A percentile compares a stretch with the other conserved stretches of the same genome.
These are phyloP conservation scores for Sphagnum fallax DNA, from an alignment of 228 moss, liverwort and hornwort genomes.

Conservation along the genomic window DNA sequence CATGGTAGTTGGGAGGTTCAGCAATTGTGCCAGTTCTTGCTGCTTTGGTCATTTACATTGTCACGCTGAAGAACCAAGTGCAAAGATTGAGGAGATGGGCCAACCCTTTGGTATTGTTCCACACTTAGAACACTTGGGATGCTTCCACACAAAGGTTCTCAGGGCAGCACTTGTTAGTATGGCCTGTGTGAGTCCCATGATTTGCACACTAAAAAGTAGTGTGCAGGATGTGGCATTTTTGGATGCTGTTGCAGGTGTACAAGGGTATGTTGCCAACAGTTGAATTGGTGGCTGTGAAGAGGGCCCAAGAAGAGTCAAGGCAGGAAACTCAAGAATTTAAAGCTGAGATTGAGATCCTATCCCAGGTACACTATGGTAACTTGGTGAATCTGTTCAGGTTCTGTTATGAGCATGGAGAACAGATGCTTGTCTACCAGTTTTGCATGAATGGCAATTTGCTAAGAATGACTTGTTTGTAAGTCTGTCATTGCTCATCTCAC, in stretches of 20 bases:
- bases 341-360: slow-evolving; percentile 85
- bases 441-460: slow-evolving; percentile 78
- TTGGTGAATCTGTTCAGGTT: slow-evolving; percentile 78
- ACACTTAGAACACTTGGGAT: not conserved
- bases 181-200: not conserved
- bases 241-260: slow-evolving; percentile 51
- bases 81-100: slow-evolving; percentile 20
- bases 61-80: slow-evolving; percentile 35
- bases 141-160: not conserved
- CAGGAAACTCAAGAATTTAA: slow-evolving; percentile 84
- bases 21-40: slow-evolving; percentile 2
- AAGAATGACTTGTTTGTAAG: slow-evolving; percentile 80
- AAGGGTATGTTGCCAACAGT: slow-evolving; percentile 43
- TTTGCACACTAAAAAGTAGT: too few relatives aligned
- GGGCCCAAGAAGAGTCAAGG: slow-evolving; percentile 71
- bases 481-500: not conserved
- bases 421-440: slow-evolving; percentile 88
- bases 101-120: slow-evolving; percentile 28
- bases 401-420: slow-evolving; percentile 84
- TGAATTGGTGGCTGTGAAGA: slow-evolving; percentile 73
- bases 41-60: slow-evolving; percentile 14
- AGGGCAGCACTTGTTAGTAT: not conserved
- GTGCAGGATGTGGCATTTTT: not conserved
- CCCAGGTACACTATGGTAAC: slow-evolving; percentile 81
- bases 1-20: not conserved